These are phyloP conservation scores for Fusarium papillatum DNA, from an alignment of 2,329 filamentous ascomycete species.

Conservation along the genomic window DNA sequence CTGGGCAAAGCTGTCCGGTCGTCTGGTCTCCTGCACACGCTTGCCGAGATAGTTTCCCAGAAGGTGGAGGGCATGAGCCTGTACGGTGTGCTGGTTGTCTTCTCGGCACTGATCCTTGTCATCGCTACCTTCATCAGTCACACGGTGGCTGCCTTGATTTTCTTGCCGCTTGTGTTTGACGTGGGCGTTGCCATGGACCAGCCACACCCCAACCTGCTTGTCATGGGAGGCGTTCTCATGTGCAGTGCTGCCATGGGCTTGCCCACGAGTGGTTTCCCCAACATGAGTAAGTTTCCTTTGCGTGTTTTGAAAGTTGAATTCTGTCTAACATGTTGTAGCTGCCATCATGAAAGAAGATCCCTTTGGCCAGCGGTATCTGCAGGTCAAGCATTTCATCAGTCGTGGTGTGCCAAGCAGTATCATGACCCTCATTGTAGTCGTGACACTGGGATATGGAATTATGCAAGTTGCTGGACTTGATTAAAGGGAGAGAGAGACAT, in stretches of 20 bases:
- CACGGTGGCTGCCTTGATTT: slow-evolving; percentile 95
- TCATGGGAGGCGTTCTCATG: slow-evolving; percentile 97
- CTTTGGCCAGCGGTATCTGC: slow-evolving; percentile 91
- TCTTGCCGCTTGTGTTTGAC: slow-evolving; percentile 89
- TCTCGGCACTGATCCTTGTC: slow-evolving; percentile 86
- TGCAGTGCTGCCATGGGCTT: slow-evolving; percentile 96
- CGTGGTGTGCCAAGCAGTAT: slow-evolving; percentile 91
- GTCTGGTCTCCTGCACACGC: slow-evolving; percentile 90
- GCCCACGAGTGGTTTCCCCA: slow-evolving; percentile 96
- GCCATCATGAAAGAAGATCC: slow-evolving; percentile 99
- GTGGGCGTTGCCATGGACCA: slow-evolving; percentile 89
- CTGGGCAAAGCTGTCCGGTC: slow-evolving; percentile 95
- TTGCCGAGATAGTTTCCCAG: slow-evolving; percentile 82
- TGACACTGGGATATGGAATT: slow-evolving; percentile 91
- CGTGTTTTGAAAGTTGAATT: background rate
- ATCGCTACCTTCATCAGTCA: slow-evolving; percentile 99
- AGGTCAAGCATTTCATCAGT: slow-evolving; percentile 95
- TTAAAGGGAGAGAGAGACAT: slow-evolving; percentile 39
- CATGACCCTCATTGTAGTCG: slow-evolving; percentile 83
- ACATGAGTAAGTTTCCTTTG: slow-evolving; percentile 87
- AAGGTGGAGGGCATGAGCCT: slow-evolving; percentile 83
- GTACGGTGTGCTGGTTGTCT: slow-evolving; percentile 89
- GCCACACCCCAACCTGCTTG: slow-evolving; percentile 92
- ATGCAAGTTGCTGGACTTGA: slow-evolving; percentile 82
- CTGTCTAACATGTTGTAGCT: slow-evolving; percentile 64